Conservation (phyloP, 2,329 filamentous ascomycete genomes). For the Ustulina deusta region DNA sequence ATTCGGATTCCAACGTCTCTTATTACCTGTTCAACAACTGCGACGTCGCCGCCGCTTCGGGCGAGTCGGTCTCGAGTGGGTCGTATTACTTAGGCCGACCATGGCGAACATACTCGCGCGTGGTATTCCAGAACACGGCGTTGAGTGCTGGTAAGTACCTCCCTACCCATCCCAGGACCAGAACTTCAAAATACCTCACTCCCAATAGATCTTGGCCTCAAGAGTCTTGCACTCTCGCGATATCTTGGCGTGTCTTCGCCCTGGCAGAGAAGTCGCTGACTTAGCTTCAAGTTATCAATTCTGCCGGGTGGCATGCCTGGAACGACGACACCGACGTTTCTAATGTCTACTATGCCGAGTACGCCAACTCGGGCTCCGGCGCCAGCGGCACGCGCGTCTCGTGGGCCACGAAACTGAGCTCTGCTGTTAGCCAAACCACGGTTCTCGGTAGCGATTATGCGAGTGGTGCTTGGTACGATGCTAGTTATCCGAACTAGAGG, state of each 20-base stretch:
- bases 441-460: slow-evolving; percentile 45
- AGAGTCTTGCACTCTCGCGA: neutral
- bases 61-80: slow-evolving; percentile 53
- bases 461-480: slow-evolving; percentile 42
- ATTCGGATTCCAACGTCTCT: slow-evolving; percentile 52
- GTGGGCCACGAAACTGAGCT: slow-evolving; percentile 53
- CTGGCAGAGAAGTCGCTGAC: neutral
- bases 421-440: slow-evolving; percentile 51
- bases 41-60: slow-evolving; percentile 55
- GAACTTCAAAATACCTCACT: neutral
- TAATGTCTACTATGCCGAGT: slow-evolving; percentile 69
- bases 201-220: neutral
- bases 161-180: neutral
- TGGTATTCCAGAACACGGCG: slow-evolving; percentile 61
- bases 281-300: slow-evolving; percentile 62
- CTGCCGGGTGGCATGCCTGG: slow-evolving; percentile 70
- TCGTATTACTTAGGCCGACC: slow-evolving; percentile 63
- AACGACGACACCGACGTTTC: slow-evolving; percentile 62
- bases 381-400: slow-evolving; percentile 64
- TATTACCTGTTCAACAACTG: slow-evolving; percentile 63
- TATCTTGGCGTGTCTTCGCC: neutral
- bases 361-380: slow-evolving; percentile 68
- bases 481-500: slow-evolving; percentile 38
- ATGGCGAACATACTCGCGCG: slow-evolving; percentile 60
- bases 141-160: slow-evolving; percentile 55